phyloP scores from a whole-genome alignment of 768 basidiomycete genomes.

The Boletus reticulatus region DNA sequence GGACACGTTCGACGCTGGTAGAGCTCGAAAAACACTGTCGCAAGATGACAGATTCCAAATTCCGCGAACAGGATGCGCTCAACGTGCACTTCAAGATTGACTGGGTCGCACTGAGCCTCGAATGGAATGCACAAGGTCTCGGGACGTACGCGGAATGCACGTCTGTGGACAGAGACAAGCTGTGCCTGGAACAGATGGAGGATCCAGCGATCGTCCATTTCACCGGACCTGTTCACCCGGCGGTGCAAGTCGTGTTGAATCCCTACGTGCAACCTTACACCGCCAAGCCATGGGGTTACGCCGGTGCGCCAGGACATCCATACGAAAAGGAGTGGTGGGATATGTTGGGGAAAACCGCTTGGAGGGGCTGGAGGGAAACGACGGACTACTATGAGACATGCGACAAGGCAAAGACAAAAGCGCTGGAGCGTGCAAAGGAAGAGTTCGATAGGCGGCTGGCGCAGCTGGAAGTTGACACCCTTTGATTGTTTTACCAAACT shows the following conservation, averaged over 20 bases:
- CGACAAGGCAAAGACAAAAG: constrained; percentile 9
- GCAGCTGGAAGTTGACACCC: too few species aligned
- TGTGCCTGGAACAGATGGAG: constrained; percentile 36
- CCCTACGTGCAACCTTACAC: constrained; percentile 51
- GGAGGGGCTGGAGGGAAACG: constrained; percentile 36
- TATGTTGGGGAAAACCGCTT: constrained; percentile 40
- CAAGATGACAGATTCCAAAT: constrained; percentile 30
- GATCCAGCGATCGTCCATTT: constrained; percentile 54
- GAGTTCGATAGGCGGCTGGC: constrained; percentile 9
- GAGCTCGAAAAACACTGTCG: constrained; percentile 28
- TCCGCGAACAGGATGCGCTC: constrained; percentile 50
- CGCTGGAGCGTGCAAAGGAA: constrained; percentile 2
- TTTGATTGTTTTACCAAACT: neutral
- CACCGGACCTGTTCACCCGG: constrained; percentile 53
- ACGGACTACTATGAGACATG: constrained; percentile 19
- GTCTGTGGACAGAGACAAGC: constrained; percentile 33
- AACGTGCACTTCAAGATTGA: constrained; percentile 43
- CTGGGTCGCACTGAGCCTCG: constrained; percentile 41
- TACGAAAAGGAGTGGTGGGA: constrained; percentile 48
- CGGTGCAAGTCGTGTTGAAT: constrained; percentile 44
- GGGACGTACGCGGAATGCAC: constrained; percentile 47
- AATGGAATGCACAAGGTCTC: constrained; percentile 58
- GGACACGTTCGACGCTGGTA: constrained; percentile 27
- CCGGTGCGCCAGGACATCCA: constrained; percentile 51
- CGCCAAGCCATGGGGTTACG: constrained; percentile 59